Conservation (phyloP, 495 filamentous ascomycete genomes). For the Annulohypoxylon stygium region DNA sequence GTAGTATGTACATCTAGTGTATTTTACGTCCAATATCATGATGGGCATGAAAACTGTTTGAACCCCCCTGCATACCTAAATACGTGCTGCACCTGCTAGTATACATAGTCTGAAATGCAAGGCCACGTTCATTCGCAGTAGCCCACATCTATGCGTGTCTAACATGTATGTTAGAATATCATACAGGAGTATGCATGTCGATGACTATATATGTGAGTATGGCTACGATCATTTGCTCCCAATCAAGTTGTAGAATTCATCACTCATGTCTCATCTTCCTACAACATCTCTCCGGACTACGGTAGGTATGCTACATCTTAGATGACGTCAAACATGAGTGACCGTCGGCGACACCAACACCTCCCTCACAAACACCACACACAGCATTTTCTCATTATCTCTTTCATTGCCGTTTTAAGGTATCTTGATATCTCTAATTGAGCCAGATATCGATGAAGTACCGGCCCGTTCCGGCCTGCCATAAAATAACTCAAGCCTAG, state of each 20-base stretch:
- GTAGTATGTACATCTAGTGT: neutral
- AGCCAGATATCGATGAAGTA: neutral
- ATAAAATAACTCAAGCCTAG: constrained; percentile 7
- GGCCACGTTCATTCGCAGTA: constrained; percentile 3
- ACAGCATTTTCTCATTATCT: neutral
- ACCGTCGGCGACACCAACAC: neutral
- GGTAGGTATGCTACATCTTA: neutral
- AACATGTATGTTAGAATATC: neutral
- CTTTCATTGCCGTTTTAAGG: neutral
- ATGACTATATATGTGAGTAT: neutral
- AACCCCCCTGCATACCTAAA: neutral
- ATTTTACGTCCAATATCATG: too few species aligned
- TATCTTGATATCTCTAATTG: neutral
- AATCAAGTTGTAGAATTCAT: neutral
- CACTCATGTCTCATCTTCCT: neutral
- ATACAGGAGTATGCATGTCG: neutral
- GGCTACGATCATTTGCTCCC: neutral
- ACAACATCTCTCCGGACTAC: neutral
- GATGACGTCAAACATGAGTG: neutral
- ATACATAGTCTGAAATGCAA: neutral
- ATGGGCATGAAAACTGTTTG: neutral
- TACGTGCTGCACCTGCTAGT: neutral
- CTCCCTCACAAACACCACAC: neutral
- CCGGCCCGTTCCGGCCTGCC: neutral
- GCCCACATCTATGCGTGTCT: neutral